Percentiles rank a stretch among this genome's conserved stretches.
Conservation (phyloP, 208 protist genomes). For the Crithidia sp. region DNA sequence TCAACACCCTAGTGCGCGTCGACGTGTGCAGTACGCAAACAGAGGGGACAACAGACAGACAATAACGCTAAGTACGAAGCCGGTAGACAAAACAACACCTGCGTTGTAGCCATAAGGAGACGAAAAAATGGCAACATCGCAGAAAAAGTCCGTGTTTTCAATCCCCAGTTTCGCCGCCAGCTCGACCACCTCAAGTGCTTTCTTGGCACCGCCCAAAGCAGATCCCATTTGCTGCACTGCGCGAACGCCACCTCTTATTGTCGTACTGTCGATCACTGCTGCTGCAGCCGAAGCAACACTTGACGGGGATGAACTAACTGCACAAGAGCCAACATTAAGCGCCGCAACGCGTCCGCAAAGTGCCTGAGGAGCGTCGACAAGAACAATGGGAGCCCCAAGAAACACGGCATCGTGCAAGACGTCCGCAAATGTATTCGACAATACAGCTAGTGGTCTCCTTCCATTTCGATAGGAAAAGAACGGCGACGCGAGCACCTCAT, state of each 20-base stretch:
- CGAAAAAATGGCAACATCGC: conserved; percentile 1
- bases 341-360: background rate
- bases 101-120: conserved; percentile 17
- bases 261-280: conserved; percentile 11
- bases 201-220: conserved; percentile 47
- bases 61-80: conserved; percentile 18
- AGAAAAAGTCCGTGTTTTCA: conserved; percentile 24
- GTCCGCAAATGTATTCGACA: background rate
- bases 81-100: background rate
- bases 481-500: background rate
- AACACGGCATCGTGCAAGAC: conserved; percentile 19
- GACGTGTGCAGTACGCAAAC: background rate
- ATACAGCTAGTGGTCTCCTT: background rate
- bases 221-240: conserved; percentile 35
- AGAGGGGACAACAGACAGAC: background rate
- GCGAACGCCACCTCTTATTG: conserved; percentile 20
- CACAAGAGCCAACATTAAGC: conserved; percentile 4
- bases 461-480: background rate
- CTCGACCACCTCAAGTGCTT: conserved; percentile 44
- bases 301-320: background rate
- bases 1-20: background rate
- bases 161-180: conserved; percentile 22
- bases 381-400: conserved; percentile 13
- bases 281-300: background rate
- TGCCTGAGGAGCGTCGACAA: background rate